Evolutionary conservation across 75 land plant genomes (phyloP).

Genomic region (Chamaecyparis obtusa): DNA sequence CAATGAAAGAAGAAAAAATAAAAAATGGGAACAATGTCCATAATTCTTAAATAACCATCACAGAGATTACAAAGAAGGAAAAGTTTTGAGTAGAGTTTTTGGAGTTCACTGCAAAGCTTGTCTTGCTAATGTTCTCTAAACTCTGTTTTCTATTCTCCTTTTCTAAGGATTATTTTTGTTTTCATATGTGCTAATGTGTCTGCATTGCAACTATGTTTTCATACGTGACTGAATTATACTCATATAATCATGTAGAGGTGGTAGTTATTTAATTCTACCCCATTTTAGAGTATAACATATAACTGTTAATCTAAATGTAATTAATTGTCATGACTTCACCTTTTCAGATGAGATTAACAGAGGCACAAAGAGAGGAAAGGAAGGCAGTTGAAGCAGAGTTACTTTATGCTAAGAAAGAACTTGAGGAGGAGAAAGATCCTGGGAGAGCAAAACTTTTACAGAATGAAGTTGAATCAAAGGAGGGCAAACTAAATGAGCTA

Average conservation of each 20-base stretch:
- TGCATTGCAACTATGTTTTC: neutral
- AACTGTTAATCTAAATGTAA: neutral
- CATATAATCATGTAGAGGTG: neutral
- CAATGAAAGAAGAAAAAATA: no score
- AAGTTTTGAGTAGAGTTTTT: neutral
- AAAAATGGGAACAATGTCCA: neutral
- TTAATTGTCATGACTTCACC: neutral
- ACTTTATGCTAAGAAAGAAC: conserved; percentile 40
- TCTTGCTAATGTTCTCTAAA: neutral
- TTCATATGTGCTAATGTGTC: neutral
- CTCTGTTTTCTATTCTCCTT: neutral
- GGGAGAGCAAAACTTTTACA: conserved; percentile 17
- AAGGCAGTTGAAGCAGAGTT: conserved; percentile 46
- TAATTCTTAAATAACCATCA: neutral
- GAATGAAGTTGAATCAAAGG: conserved; percentile 28
- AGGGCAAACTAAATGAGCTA: conserved; percentile 30
- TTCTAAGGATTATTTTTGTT: neutral
- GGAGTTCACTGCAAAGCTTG: neutral
- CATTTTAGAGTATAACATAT: neutral
- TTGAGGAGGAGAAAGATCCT: conserved; percentile 35
- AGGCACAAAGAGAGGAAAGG: conserved; percentile 39
- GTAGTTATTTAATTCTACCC: neutral
- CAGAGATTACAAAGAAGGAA: neutral
- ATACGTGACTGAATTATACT: neutral
- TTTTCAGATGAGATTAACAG: conserved; percentile 29